Conservation (phyloP, 306 rosid species). For the Rosa multiflora region DNA sequence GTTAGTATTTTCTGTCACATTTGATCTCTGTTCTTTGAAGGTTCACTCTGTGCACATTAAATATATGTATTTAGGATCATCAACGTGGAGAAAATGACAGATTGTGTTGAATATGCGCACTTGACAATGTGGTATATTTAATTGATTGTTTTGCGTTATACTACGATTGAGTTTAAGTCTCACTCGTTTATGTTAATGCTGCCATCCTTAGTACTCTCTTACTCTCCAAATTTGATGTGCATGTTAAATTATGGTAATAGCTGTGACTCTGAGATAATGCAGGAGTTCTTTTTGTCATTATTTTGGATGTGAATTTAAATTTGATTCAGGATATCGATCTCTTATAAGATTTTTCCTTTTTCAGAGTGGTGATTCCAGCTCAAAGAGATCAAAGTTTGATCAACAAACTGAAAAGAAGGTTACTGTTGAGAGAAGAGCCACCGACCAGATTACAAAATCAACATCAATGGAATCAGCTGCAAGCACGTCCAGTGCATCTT, state of each 20-base stretch:
- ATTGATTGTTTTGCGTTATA: background rate
- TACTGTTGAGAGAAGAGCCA: slow-evolving; percentile 33
- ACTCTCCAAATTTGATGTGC: background rate
- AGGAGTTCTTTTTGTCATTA: background rate
- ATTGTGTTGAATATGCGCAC: background rate
- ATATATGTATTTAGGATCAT: background rate
- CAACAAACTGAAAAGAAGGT: slow-evolving; percentile 46
- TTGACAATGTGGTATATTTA: background rate
- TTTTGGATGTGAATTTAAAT: background rate
- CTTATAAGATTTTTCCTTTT: background rate
- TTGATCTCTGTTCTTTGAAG: background rate
- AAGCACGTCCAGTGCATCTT: slow-evolving; percentile 44
- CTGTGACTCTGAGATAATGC: background rate
- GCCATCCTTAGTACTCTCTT: background rate
- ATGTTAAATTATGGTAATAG: background rate
- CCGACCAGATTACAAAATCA: slow-evolving; percentile 32
- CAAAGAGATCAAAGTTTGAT: slow-evolving; percentile 67
- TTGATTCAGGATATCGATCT: background rate
- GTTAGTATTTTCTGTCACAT: background rate
- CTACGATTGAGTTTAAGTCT: background rate
- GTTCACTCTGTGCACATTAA: background rate
- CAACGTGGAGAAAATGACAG: background rate
- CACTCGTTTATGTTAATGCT: background rate
- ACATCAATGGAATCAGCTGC: slow-evolving; percentile 40
- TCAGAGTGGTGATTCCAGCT: slow-evolving; percentile 64